phyloP scores from a whole-genome alignment of 371 early-diverging fungal genomes.

The Coemansia linderi region DNA sequence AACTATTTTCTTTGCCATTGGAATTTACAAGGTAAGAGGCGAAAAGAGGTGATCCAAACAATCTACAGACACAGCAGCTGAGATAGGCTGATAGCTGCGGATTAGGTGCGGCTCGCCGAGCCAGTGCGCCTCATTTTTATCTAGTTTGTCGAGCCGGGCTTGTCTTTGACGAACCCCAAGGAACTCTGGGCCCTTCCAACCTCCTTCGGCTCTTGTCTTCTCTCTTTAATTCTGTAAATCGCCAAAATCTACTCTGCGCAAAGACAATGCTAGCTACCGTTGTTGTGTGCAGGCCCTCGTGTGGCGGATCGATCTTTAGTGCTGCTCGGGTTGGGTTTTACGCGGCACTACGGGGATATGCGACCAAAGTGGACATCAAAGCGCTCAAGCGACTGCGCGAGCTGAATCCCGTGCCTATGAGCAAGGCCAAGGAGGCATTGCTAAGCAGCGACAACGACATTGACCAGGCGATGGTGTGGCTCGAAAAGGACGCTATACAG shows the following conservation, averaged over 20 bases:
- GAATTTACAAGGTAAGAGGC: neutral
- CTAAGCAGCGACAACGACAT: conserved; percentile 71
- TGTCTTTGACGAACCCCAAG: no score
- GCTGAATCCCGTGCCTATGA: conserved; percentile 81
- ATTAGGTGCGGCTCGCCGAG: neutral
- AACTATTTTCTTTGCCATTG: conserved; percentile 60
- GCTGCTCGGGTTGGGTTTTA: neutral
- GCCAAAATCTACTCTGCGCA: neutral
- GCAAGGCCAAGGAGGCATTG: conserved; percentile 87
- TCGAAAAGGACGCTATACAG: conserved; percentile 68
- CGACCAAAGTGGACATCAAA: conserved; percentile 68
- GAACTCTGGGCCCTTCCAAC: no score
- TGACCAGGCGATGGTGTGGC: conserved; percentile 80
- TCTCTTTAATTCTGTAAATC: neutral
- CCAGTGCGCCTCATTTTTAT: neutral
- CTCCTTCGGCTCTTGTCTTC: neutral
- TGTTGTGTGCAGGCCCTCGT: neutral
- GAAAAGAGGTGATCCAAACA: neutral
- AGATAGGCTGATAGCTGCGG: conserved; percentile 2
- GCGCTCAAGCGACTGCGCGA: conserved; percentile 74
- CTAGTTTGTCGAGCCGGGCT: neutral
- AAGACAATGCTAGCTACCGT: neutral
- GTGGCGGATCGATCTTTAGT: neutral
- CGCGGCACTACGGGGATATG: conserved; percentile 21
- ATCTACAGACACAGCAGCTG: neutral